These are phyloP conservation scores for Styphnolobium japonicum DNA, from an alignment of 306 rosid species.

Conservation along the genomic window DNA sequence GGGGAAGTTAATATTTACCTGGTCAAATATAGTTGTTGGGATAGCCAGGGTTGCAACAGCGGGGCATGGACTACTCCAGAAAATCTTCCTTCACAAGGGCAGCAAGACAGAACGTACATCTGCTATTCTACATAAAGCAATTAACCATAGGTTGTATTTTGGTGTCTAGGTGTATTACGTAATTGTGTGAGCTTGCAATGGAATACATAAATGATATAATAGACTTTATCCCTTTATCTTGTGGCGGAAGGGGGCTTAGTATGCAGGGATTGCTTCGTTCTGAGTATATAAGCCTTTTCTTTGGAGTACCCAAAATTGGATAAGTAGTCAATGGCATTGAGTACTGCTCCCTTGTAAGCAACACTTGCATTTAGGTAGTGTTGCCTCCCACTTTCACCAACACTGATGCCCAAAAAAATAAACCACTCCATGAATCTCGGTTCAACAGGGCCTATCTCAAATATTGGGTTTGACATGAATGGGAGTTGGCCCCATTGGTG, in stretches of 20 bases:
- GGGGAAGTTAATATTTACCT: constrained; percentile 29
- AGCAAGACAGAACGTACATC: constrained; percentile 57
- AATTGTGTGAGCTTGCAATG: too few relatives aligned
- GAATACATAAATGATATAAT: background rate
- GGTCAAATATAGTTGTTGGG: constrained; percentile 59
- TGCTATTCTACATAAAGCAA: constrained; percentile 27
- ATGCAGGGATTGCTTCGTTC: background rate
- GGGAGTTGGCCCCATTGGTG: constrained; percentile 74
- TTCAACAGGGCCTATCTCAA: constrained; percentile 63
- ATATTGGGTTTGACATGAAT: constrained; percentile 70
- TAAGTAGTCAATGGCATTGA: too few relatives aligned
- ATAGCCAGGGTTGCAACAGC: constrained; percentile 60
- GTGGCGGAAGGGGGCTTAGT: background rate
- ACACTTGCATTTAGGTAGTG: constrained; percentile 60
- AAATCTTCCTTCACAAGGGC: constrained; percentile 63
- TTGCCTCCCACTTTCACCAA: constrained; percentile 56
- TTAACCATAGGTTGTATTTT: too few relatives aligned
- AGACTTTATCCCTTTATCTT: background rate
- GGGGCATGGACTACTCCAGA: constrained; percentile 62
- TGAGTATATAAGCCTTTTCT: constrained; percentile 40
- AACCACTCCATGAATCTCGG: constrained; percentile 68
- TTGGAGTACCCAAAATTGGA: constrained; percentile 55
- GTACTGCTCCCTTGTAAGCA: constrained; percentile 60
- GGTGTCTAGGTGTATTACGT: too few relatives aligned
- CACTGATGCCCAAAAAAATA: constrained; percentile 62